Conservation (phyloP, 352 stramenopile genomes). For the Globisporangium camurandrum region DNA sequence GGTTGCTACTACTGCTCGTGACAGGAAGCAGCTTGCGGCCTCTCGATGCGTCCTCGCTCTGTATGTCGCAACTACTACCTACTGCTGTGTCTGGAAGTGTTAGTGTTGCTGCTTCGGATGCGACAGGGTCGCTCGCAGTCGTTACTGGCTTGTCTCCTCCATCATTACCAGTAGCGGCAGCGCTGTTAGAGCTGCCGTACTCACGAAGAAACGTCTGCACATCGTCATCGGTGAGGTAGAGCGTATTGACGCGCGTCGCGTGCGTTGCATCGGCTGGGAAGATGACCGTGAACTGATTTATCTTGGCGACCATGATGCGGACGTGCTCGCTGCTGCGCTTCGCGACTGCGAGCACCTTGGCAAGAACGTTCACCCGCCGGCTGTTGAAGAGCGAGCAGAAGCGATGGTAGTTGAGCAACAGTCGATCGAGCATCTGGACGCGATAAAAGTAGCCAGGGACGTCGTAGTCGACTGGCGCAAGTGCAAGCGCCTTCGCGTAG, state of each 20-base stretch:
- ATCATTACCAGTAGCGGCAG: no score
- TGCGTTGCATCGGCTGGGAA: constrained; percentile 21
- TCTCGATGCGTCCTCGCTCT: no score
- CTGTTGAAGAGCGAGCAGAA: constrained; percentile 67
- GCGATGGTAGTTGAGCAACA: constrained; percentile 65
- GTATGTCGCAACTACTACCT: no score
- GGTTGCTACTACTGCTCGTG: constrained; percentile 12
- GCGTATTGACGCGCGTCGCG: constrained; percentile 29
- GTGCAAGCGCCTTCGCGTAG: constrained; percentile 38
- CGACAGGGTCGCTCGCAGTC: no score
- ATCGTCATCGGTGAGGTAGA: constrained; percentile 60
- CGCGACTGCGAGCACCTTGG: constrained; percentile 32
- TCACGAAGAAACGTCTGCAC: constrained; percentile 17
- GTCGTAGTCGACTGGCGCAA: constrained; percentile 31
- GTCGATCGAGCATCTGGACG: constrained; percentile 40
- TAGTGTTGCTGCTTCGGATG: background rate
- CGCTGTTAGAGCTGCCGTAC: constrained; percentile 2
- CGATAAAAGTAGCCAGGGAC: constrained; percentile 57
- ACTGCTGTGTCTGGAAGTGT: no score
- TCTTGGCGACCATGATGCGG: constrained; percentile 40
- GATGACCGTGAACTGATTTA: constrained; percentile 50
- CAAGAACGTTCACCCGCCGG: constrained; percentile 37
- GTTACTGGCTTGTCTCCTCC: no score
- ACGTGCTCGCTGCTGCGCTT: constrained; percentile 44
- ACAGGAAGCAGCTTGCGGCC: no score